A percentile compares a stretch with the other conserved stretches of the same genome.
Evolutionary conservation across 2,329 filamentous ascomycete genomes (phyloP).

Genomic region (Talaromyces sp.): DNA sequence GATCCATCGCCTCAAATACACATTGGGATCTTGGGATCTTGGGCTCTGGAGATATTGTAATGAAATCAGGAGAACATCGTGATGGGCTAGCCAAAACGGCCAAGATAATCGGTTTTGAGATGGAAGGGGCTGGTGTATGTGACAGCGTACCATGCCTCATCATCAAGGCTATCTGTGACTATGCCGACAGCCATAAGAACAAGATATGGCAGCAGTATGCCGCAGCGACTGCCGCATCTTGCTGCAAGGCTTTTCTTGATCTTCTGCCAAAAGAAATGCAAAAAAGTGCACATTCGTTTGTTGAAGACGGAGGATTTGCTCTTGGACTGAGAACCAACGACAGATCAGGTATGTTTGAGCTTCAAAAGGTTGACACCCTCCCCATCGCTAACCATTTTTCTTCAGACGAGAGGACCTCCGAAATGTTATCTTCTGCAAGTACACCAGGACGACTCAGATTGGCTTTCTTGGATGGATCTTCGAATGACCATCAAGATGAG

Average conservation of each 20-base stretch:
- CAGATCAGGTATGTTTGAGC: neutral
- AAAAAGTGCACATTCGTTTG: neutral
- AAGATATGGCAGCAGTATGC: constrained; percentile 43
- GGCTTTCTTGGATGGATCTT: neutral
- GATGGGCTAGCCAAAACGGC: constrained; percentile 35
- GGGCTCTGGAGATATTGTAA: constrained; percentile 30
- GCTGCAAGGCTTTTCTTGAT: constrained; percentile 31
- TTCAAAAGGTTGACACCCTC: neutral
- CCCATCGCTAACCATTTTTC: neutral
- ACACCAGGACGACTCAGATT: neutral
- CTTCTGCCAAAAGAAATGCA: neutral
- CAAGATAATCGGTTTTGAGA: constrained; percentile 26
- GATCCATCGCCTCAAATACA: constrained; percentile 30
- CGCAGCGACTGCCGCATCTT: constrained; percentile 39
- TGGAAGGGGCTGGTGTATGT: constrained; percentile 26
- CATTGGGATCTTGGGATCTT: constrained; percentile 37
- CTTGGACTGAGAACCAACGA: too few species aligned
- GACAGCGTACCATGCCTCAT: constrained; percentile 25
- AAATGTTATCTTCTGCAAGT: neutral
- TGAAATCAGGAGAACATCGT: constrained; percentile 40
- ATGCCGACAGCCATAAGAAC: constrained; percentile 41
- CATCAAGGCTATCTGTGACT: constrained; percentile 38
- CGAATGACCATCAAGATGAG: neutral
- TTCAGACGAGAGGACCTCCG: neutral
- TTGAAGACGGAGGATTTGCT: neutral